Evolutionary conservation across 306 rosid genomes (phyloP).

Genomic region (Ziziphus jujuba): DNA sequence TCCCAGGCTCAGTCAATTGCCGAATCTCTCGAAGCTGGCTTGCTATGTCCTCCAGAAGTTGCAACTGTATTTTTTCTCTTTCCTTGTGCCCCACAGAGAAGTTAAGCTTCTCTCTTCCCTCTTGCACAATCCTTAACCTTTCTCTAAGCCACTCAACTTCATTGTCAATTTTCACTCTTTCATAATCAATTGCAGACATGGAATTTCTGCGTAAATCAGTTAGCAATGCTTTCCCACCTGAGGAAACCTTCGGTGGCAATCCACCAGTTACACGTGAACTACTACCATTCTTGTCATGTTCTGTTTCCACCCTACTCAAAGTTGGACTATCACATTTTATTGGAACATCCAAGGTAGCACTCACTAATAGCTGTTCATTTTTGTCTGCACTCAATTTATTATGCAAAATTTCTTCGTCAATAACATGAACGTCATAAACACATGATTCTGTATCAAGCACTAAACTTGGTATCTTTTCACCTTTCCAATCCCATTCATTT

Average conservation of each 20-base stretch:
- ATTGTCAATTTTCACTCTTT: slow-evolving; percentile 44
- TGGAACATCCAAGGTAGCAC: slow-evolving; percentile 11
- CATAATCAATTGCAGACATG: slow-evolving; percentile 49
- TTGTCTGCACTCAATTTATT: slow-evolving; percentile 19
- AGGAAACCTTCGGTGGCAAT: slow-evolving; percentile 25
- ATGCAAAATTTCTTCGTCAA: slow-evolving; percentile 23
- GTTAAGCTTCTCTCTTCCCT: slow-evolving; percentile 54
- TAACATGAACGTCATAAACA: slow-evolving; percentile 42
- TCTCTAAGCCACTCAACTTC: slow-evolving; percentile 57
- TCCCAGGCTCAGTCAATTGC: slow-evolving; percentile 34
- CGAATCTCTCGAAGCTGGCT: slow-evolving; percentile 45
- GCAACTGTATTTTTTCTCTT: slow-evolving; percentile 34
- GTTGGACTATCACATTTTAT: slow-evolving; percentile 19
- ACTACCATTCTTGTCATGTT: slow-evolving; percentile 24
- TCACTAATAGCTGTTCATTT: slow-evolving; percentile 12
- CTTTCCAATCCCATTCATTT: slow-evolving; percentile 19
- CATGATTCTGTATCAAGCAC: slow-evolving; percentile 9
- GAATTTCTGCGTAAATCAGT: slow-evolving; percentile 44
- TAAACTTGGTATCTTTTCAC: slow-evolving; percentile 4
- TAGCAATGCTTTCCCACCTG: slow-evolving; percentile 19
- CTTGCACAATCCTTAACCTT: slow-evolving; percentile 42
- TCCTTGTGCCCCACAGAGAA: slow-evolving; percentile 33
- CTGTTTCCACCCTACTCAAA: slow-evolving; percentile 15
- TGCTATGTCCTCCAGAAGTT: slow-evolving; percentile 41
- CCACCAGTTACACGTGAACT: slow-evolving; percentile 29